phyloP scores from a whole-genome alignment of 345 rosid genomes.

The Eutrema yunnanense region DNA sequence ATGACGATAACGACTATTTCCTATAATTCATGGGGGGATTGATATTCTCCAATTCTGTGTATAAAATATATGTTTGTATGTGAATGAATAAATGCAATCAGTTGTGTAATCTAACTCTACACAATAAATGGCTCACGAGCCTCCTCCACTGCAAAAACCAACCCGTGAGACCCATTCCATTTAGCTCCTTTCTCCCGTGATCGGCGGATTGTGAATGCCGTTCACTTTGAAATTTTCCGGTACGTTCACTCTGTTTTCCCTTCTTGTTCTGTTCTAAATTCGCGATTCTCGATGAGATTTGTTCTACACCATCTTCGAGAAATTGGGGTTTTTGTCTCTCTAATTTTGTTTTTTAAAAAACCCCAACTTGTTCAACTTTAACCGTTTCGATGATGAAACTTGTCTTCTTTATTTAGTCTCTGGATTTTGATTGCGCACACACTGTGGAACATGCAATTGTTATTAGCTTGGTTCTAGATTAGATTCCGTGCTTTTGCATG shows the following conservation, averaged over 20 bases:
- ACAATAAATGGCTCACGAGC: background rate
- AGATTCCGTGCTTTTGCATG: background rate
- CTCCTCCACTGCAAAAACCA: constrained; percentile 14
- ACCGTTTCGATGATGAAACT: background rate
- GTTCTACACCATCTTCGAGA: background rate
- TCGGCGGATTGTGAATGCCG: constrained; percentile 26
- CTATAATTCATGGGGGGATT: too few species aligned
- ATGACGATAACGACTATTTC: too few species aligned
- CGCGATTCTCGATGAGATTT: too few species aligned
- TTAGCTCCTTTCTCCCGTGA: background rate
- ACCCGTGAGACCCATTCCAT: background rate
- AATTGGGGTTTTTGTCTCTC: background rate
- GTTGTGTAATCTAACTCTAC: too few species aligned
- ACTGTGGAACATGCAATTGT: constrained; percentile 6
- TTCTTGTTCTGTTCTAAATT: constrained; percentile 1
- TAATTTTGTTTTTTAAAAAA: background rate
- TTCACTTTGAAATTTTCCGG: constrained; percentile 18
- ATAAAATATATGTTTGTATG: too few species aligned
- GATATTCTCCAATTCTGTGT: too few species aligned
- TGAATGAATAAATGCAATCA: too few species aligned
- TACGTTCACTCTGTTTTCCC: constrained; percentile 20
- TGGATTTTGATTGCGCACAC: constrained; percentile 1
- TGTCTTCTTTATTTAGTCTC: background rate
- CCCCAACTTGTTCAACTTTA: background rate
- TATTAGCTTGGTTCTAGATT: background rate